Percentiles rank a stretch among this genome's conserved stretches.
phyloP scores from a whole-genome alignment of 2,329 filamentous ascomycete species.

The Fusarium pilosicola region DNA sequence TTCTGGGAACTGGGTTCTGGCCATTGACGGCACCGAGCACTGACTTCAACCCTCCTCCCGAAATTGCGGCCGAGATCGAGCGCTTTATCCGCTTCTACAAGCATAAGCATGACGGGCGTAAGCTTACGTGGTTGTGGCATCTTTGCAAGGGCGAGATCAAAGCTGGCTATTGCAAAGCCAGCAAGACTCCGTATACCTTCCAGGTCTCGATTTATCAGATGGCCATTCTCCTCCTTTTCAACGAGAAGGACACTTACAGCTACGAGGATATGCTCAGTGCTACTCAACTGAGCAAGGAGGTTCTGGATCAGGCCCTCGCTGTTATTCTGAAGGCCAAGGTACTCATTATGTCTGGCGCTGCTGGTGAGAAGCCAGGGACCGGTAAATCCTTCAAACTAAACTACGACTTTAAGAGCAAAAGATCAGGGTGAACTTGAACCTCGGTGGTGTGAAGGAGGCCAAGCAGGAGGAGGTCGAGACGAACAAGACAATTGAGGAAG shows the following conservation, averaged over 20 bases:
- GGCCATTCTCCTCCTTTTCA: constrained; percentile 94
- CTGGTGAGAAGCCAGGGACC: constrained; percentile 75
- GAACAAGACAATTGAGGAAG: constrained; percentile 99
- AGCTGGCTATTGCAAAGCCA: constrained; percentile 88
- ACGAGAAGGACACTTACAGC: constrained; percentile 84
- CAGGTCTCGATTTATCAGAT: constrained; percentile 98
- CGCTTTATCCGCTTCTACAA: constrained; percentile 92
- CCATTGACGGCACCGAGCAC: constrained; percentile 88
- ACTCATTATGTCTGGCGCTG: constrained; percentile 75
- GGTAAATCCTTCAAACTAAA: constrained; percentile 88
- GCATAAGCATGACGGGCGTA: constrained; percentile 95
- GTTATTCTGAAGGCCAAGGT: constrained; percentile 96
- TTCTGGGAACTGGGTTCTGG: constrained; percentile 98
- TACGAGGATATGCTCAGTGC: constrained; percentile 89
- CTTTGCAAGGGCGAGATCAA: constrained; percentile 97
- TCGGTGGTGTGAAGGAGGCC: constrained; percentile 92
- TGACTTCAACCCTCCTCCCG: constrained; percentile 85
- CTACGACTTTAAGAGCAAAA: constrained; percentile 98
- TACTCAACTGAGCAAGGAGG: constrained; percentile 82
- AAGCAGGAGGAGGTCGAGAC: constrained; percentile 97
- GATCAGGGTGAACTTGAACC: constrained; percentile 94
- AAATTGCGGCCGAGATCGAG: constrained; percentile 88
- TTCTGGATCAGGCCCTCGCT: constrained; percentile 84
- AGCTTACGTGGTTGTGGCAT: constrained; percentile 98
- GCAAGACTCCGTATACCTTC: constrained; percentile 94